phyloP scores from a whole-genome alignment of 2,329 filamentous ascomycete genomes.

The Tolypocladium tundrense region DNA sequence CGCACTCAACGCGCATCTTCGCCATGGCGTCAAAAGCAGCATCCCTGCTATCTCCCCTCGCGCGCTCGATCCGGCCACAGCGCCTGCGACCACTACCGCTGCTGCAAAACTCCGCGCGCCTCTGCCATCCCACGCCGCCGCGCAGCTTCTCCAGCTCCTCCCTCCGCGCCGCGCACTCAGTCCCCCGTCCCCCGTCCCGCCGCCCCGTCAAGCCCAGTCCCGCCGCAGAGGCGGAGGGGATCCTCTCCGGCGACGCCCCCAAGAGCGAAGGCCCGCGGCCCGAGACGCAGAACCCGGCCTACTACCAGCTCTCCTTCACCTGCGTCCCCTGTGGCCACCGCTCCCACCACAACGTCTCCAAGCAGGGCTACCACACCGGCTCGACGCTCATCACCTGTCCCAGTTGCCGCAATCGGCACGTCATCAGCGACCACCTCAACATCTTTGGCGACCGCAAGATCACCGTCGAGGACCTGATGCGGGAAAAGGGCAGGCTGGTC shows the following conservation, averaged over 20 bases:
- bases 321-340: conserved; percentile 75
- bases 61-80: conserved; percentile 6
- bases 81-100: conserved; percentile 9
- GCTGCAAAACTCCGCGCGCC: conserved; percentile 7
- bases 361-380: conserved; percentile 90
- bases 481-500: conserved; percentile 63
- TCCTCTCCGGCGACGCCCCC: conserved; percentile 7
- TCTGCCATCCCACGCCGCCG: conserved; percentile 3
- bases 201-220: conserved; percentile 3
- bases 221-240: conserved; percentile 4
- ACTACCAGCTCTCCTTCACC: conserved; percentile 85
- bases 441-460: conserved; percentile 63
- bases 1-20: neutral
- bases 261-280: conserved; percentile 19
- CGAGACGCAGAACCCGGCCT: conserved; percentile 38
- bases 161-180: conserved; percentile 22
- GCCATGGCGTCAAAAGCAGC: conserved; percentile 20
- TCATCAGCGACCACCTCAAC: conserved; percentile 81
- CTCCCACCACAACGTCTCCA: conserved; percentile 77
- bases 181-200: conserved; percentile 21
- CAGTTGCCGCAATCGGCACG: conserved; percentile 71
- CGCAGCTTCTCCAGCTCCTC: conserved; percentile 4
- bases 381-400: conserved; percentile 86
- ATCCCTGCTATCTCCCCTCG: neutral
- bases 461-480: conserved; percentile 69